phyloP scores from a whole-genome alignment of 1,284 basidiomycete species.

The Amylostereum areolatum region DNA sequence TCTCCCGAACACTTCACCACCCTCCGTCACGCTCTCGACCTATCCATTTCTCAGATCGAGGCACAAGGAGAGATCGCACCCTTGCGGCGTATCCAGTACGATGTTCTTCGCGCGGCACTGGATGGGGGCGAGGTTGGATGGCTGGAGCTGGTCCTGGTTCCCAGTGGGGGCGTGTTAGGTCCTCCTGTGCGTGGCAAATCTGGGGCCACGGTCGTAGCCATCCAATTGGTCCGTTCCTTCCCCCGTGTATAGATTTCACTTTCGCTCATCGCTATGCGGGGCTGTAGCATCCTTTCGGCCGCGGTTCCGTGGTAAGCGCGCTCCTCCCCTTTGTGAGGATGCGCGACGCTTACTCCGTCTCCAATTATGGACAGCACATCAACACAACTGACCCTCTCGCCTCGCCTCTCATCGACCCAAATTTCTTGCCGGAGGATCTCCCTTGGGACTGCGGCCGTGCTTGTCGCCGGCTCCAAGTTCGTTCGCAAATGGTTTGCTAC shows the following conservation, averaged over 20 bases:
- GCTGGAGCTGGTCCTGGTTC: slow-evolving; percentile 10
- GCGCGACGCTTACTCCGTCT: background rate
- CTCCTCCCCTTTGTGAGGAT: background rate
- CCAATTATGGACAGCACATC: slow-evolving; percentile 7
- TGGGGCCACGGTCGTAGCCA: slow-evolving; percentile 10
- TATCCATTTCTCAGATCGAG: background rate
- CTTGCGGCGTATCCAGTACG: slow-evolving; percentile 9
- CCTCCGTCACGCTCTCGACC: slow-evolving; percentile 7
- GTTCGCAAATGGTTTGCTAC: slow-evolving; percentile 9
- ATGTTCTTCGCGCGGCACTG: slow-evolving; percentile 7
- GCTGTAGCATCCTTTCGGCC: slow-evolving; percentile 10
- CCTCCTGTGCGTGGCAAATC: slow-evolving; percentile 2
- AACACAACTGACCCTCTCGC: slow-evolving; percentile 9
- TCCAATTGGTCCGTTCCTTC: slow-evolving; percentile 8
- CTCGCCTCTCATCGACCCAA: slow-evolving; percentile 9
- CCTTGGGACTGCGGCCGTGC: slow-evolving; percentile 9
- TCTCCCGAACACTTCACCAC: background rate
- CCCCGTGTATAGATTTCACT: background rate
- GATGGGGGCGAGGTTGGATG: slow-evolving; percentile 11
- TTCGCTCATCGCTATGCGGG: background rate
- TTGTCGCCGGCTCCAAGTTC: slow-evolving; percentile 9
- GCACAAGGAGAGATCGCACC: slow-evolving; percentile 5
- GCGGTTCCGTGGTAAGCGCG: slow-evolving; percentile 9
- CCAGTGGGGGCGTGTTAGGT: slow-evolving; percentile 10
- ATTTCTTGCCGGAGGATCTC: slow-evolving; percentile 6